Evolutionary conservation across 2,329 filamentous ascomycete genomes (phyloP), one percentile per base, ranked within the genome.

Genomic region (Exophiala viscosa): DNA sequence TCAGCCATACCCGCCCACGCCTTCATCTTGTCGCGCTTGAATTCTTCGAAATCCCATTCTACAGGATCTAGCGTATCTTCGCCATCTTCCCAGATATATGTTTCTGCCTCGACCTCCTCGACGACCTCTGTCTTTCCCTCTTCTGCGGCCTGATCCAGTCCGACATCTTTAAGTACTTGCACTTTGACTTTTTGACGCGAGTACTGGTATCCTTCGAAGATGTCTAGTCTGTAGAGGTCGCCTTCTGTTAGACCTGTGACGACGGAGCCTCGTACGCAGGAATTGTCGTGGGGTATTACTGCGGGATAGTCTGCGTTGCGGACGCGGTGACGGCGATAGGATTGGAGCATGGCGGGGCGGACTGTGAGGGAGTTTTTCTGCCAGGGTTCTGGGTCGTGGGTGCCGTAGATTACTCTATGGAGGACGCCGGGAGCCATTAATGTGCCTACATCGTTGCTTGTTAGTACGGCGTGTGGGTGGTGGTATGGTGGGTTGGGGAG

Each of bases 31-130:
- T 93, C 85, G 62, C 77, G 76, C 56, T 86, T 82, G 67, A 96
- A 97, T 58, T 87, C 83, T 43, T 85, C 83, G 72, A 90, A 93
- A 67, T 95, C 88, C 92, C 92, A 97, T 68, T 96, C 90, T 17
- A 74, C 70, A 31, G 80, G 75, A 68, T 95, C 89, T 14, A 97
- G 71, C 0, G 64, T 34, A 0, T 69, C 60, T 13, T 72, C 67
- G 1, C 73, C 58, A 11, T 66, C 68, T 40, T 75, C 73, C 69
- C 80, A 90, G 4, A 90, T 77, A 66, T 91, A 91, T 10, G 83
- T 82, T 46, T 79, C 74, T 2, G 84, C 79, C 55, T 76, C 70
- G 45, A 79, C 76, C 36, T 68, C 65, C 28, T 67, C 65, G 1
- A 64, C 46, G 50, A 59, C 57, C 23, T 59, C 50, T 2, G 49